phyloP scores from a whole-genome alignment of 2,329 filamentous ascomycete species.

The Didymella pomorum region DNA sequence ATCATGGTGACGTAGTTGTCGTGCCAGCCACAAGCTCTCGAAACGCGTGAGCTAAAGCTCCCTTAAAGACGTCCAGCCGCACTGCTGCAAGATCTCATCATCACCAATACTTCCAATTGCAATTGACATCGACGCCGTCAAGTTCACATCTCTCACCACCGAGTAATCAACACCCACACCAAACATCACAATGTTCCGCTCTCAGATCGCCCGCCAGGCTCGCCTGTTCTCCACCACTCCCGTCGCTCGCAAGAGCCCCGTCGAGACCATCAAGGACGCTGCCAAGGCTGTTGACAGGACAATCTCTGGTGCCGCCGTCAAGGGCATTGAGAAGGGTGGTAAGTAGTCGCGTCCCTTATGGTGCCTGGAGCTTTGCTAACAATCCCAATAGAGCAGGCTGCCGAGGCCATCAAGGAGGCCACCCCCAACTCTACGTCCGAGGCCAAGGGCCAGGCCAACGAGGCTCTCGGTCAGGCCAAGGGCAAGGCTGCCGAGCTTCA shows the following conservation, averaged over 20 bases:
- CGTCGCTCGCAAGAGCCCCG: constrained; percentile 58
- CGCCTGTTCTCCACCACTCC: constrained; percentile 64
- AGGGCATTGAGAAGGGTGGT: constrained; percentile 70
- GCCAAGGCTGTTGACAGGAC: constrained; percentile 65
- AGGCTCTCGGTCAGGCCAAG: constrained; percentile 45
- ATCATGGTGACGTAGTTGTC: constrained; percentile 1
- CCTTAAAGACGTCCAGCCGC: constrained; percentile 18
- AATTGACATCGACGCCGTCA: constrained; percentile 9
- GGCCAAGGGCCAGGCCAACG: constrained; percentile 48
- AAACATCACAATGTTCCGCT: constrained; percentile 55
- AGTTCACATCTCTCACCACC: constrained; percentile 14
- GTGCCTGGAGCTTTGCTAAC: constrained; percentile 21
- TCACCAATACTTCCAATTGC: constrained; percentile 13
- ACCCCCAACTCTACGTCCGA: constrained; percentile 41
- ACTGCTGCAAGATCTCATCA: not conserved
- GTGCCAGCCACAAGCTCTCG: constrained; percentile 3
- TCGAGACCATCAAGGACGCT: constrained; percentile 65
- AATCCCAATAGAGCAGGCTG: constrained; percentile 58
- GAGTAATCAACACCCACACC: constrained; percentile 6
- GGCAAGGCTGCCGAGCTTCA: constrained; percentile 51
- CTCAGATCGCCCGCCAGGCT: constrained; percentile 54
- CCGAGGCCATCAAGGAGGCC: constrained; percentile 52
- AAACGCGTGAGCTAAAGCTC: constrained; percentile 8
- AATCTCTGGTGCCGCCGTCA: constrained; percentile 64
- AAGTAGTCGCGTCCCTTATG: constrained; percentile 46